These are phyloP conservation scores for Pseudopyricularia cyperi DNA, from an alignment of 2,329 filamentous ascomycete genomes.

Conservation along the genomic window DNA sequence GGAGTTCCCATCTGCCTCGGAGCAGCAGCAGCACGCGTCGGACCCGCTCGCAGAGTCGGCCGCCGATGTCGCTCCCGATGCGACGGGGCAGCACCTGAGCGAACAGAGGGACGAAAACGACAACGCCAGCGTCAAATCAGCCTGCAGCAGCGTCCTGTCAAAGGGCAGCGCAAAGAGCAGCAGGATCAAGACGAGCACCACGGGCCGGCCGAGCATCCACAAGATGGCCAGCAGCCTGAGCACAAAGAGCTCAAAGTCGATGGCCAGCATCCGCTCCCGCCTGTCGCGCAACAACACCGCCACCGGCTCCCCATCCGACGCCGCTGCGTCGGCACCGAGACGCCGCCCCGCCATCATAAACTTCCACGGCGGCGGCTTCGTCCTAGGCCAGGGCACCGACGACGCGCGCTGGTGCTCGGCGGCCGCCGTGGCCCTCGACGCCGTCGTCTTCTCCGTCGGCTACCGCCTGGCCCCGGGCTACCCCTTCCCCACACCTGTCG, in stretches of 20 bases:
- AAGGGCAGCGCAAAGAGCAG: not conserved
- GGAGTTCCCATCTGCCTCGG: not conserved
- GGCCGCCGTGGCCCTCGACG: constrained; percentile 23
- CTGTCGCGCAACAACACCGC: not conserved
- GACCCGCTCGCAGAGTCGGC: not conserved
- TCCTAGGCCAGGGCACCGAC: constrained; percentile 48
- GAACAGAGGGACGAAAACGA: not conserved
- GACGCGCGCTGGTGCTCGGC: constrained; percentile 46
- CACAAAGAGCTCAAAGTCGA: not conserved
- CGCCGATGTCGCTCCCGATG: not conserved
- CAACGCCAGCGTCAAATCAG: not conserved
- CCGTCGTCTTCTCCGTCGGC: constrained; percentile 50
- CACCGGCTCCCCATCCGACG: not conserved
- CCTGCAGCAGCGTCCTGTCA: not conserved
- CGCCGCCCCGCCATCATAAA: constrained; percentile 42
- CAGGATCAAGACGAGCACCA: not conserved
- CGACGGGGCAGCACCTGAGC: not conserved
- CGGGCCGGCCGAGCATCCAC: not conserved
- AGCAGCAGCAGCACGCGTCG: not conserved
- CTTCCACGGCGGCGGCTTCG: constrained; percentile 57
- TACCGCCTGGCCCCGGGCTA: constrained; percentile 55
- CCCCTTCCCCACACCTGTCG: constrained; percentile 51
- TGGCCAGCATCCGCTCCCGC: not conserved
- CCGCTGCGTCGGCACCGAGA: not conserved
- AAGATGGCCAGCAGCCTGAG: not conserved